A percentile compares a stretch with the other conserved stretches of the same genome.
Conservation (phyloP, 306 rosid genomes). For the Castanopsis chinensis region DNA sequence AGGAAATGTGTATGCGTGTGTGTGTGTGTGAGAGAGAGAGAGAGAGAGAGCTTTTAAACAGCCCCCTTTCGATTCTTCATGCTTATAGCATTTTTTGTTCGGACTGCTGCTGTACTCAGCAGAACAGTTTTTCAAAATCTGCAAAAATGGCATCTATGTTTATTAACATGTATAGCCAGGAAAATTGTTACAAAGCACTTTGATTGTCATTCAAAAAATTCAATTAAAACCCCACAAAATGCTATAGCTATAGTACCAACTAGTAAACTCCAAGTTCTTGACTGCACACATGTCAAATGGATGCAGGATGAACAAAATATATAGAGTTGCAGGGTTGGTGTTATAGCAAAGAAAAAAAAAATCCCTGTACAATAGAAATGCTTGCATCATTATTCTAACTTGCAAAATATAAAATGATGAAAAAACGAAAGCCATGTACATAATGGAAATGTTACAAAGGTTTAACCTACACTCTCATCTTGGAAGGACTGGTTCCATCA, state of each 20-base stretch:
- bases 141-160: too few relatives aligned
- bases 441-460: not conserved
- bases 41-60: too few relatives aligned
- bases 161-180: not conserved
- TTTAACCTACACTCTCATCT: constrained; percentile 85
- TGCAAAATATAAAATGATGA: not conserved
- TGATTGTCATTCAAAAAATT: not conserved
- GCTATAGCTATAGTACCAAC: constrained; percentile 1
- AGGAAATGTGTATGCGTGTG: too few relatives aligned
- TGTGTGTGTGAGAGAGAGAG: too few relatives aligned
- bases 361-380: not conserved
- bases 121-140: too few relatives aligned
- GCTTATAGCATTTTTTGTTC: too few relatives aligned
- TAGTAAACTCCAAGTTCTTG: constrained; percentile 10
- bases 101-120: too few relatives aligned
- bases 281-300: not conserved
- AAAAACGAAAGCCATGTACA: constrained; percentile 18
- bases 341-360: not conserved
- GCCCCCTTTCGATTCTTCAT: too few relatives aligned
- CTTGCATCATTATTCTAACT: constrained; percentile 11
- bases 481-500: constrained; percentile 88
- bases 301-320: not conserved
- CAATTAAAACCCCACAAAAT: constrained; percentile 5
- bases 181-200: not conserved
- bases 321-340: constrained; percentile 2